Conservation (phyloP, 768 basidiomycete genomes). For the Tulasnella calospora region DNA sequence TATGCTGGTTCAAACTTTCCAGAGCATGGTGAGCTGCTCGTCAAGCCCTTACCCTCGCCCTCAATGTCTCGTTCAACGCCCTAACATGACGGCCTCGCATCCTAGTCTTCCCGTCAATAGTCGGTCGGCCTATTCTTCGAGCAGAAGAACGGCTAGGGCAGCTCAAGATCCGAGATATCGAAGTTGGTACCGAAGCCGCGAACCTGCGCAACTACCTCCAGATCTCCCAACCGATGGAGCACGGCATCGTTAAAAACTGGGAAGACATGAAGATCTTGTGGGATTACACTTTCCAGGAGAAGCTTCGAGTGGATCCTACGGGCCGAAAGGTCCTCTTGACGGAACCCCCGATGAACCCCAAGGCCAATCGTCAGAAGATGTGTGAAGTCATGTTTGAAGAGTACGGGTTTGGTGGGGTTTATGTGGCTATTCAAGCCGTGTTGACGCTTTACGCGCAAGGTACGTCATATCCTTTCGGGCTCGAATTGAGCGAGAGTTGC, state of each 20-base stretch:
- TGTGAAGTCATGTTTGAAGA: slow-evolving; percentile 99
- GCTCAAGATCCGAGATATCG: slow-evolving; percentile 89
- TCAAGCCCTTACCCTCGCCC: background rate
- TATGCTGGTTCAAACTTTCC: slow-evolving; percentile 94
- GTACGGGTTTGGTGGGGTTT: slow-evolving; percentile 92
- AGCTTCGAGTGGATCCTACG: slow-evolving; percentile 78
- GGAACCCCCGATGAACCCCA: slow-evolving; percentile 99
- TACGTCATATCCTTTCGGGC: slow-evolving; percentile 40
- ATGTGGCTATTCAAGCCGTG: slow-evolving; percentile 97
- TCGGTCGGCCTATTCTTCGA: slow-evolving; percentile 94
- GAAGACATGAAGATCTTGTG: slow-evolving; percentile 97
- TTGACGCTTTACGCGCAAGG: slow-evolving; percentile 98
- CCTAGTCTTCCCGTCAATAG: slow-evolving; percentile 90
- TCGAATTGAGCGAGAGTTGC: background rate
- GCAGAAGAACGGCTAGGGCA: slow-evolving; percentile 92
- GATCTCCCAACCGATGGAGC: slow-evolving; percentile 97
- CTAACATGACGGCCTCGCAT: background rate
- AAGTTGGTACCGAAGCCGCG: slow-evolving; percentile 96
- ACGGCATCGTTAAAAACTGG: slow-evolving; percentile 98
- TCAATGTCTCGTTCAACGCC: background rate
- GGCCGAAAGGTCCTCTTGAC: slow-evolving; percentile 90
- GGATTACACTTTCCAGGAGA: slow-evolving; percentile 98
- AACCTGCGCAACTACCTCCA: slow-evolving; percentile 92
- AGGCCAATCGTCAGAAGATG: slow-evolving; percentile 87
- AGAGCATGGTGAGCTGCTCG: slow-evolving; percentile 62